Base-by-base conservation (phyloP, 257 asterid genomes). In the Salvia splendens region DNA sequence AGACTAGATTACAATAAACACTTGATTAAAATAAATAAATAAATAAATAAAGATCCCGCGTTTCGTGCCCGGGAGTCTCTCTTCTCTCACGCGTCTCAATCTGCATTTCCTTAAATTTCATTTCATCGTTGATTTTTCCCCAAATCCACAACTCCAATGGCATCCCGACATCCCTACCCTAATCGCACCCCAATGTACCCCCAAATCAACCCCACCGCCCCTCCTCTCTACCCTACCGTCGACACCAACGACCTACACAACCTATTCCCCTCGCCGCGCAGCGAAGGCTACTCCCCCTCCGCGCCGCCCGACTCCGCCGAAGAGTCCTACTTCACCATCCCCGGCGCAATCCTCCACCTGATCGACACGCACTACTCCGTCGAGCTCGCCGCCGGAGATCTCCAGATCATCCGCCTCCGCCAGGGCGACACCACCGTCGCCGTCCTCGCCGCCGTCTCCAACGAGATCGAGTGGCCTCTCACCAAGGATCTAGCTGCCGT, bases 381-480 rank as follows among this genome's bases (percentile, higher is more conserved):
- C 73, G 97, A 94, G 95, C 97, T 94, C 53, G 95, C 99, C 57
- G 48, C 79, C 50, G 99, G 99, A 1, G 95, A 91, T 73, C 86
- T 93, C 32, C 65, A 48, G 28, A 81, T 89, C 79, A 54, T 73
- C 65, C 71, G 90, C 68, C 84, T 93, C 47, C 75, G 70, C 5
- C 92, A 93, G 61, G 90, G 87, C 0, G 79, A 75, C 1, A 80
- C 73, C 67, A 81, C 88, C 36, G 76, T 92, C 43, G 96, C 96
- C 8, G 84, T 81, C 10, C 58, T 92, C 24, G 96, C 95, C 28
- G 64, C 95, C 17, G 86, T 93, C 41, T 71, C 84, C 3, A 85
- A 86, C 5, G 96, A 85, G 6, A 79, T 83, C 4, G 95, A 89
- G 69, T 93, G 97, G 92, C 97, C 98, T 0, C 64, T 93, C 36